Percentiles rank a stretch among this genome's conserved stretches.
Evolutionary conservation across 441 rosid species (phyloP).

Genomic region (Gossypium trilobum): DNA sequence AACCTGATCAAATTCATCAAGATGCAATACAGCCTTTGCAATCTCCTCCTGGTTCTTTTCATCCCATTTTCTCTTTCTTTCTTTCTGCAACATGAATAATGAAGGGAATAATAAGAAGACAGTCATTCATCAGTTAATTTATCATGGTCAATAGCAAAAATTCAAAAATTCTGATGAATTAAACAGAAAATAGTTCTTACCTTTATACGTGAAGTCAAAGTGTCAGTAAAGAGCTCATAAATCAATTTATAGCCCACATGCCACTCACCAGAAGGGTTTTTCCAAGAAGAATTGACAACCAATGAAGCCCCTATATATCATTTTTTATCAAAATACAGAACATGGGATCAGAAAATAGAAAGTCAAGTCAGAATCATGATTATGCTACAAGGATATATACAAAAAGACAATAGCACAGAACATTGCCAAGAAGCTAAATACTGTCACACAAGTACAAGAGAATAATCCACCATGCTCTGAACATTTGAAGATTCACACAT

Average conservation of each 20-base stretch:
- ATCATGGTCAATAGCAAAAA: not conserved
- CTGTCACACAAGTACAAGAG: not conserved
- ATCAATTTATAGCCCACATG: conserved; percentile 85
- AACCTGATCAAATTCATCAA: conserved; percentile 81
- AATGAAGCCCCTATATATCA: conserved; percentile 48
- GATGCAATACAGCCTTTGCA: conserved; percentile 67
- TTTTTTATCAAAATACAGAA: conserved; percentile 4
- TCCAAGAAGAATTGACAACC: conserved; percentile 76
- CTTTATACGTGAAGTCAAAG: conserved; percentile 78
- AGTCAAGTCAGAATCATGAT: not conserved
- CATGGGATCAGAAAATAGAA: not conserved
- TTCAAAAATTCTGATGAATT: conserved; percentile 6
- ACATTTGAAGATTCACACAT: not conserved
- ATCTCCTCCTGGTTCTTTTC: conserved; percentile 81
- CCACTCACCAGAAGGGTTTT: conserved; percentile 93
- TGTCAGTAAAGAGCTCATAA: conserved; percentile 60
- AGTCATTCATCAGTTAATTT: not conserved
- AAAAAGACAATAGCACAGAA: not conserved
- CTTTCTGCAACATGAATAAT: conserved; percentile 40
- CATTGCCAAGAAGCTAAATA: conserved; percentile 5
- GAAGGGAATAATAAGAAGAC: not conserved
- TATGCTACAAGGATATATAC: not conserved
- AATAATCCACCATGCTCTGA: not conserved
- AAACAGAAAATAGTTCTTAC: conserved; percentile 26
- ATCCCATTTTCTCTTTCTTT: conserved; percentile 83